phyloP scores from a whole-genome alignment of 1,139 yeast genomes.

The Trichomonascaceae sp. region DNA sequence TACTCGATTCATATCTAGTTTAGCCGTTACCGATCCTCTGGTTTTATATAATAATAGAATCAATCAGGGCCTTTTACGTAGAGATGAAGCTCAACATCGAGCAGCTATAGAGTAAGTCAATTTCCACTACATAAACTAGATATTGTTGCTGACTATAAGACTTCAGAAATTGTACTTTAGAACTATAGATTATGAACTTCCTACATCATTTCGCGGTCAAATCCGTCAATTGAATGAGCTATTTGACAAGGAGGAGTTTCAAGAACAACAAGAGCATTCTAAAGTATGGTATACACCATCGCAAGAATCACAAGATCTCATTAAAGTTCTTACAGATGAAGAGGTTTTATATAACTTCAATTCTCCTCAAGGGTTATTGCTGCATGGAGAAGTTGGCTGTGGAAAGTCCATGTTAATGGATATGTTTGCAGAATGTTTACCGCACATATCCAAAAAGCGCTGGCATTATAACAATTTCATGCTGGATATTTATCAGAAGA shows the following conservation, averaged over 20 bases:
- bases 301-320: slow-evolving; percentile 32
- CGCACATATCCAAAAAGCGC: slow-evolving; percentile 57
- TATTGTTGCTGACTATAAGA: not conserved
- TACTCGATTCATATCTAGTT: not conserved
- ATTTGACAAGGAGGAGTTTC: slow-evolving; percentile 17
- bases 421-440: slow-evolving; percentile 59
- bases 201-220: slow-evolving; percentile 44
- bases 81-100: slow-evolving; percentile 55
- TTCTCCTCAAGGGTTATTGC: slow-evolving; percentile 58
- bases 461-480: slow-evolving; percentile 71
- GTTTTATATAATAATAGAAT: slow-evolving; percentile 51
- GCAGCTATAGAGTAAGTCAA: slow-evolving; percentile 45
- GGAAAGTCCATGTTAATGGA: slow-evolving; percentile 74
- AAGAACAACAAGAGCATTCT: slow-evolving; percentile 10
- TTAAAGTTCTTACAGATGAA: slow-evolving; percentile 53
- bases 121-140: not conserved
- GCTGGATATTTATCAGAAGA: slow-evolving; percentile 59
- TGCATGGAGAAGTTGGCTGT: slow-evolving; percentile 73
- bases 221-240: slow-evolving; percentile 30
- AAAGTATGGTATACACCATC: slow-evolving; percentile 23
- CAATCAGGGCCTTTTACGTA: slow-evolving; percentile 43
- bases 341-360: slow-evolving; percentile 53
- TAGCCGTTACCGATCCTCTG: slow-evolving; percentile 61
- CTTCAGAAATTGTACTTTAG: slow-evolving; percentile 57
- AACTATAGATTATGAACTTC: slow-evolving; percentile 55